Evolutionary conservation across 257 asterid genomes (phyloP), one percentile per base, ranked within the genome.

Genomic region (Solanum etuberosum): DNA sequence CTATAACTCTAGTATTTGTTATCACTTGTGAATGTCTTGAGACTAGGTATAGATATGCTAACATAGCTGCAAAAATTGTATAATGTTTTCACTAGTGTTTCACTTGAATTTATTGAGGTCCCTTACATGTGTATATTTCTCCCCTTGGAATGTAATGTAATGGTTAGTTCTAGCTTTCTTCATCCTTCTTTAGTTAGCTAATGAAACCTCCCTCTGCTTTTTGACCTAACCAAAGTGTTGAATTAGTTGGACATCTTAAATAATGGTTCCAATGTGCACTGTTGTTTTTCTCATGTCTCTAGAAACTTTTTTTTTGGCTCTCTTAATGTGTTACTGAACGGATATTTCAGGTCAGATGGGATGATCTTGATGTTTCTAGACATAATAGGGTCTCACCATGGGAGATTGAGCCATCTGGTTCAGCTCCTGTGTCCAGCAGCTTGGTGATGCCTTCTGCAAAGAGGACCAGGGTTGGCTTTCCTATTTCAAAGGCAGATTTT

Each of bases 321-420:
- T 48, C 43, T 31, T 20, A 48, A 81, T 9, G 70, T 31, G 43
- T 81, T 29, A 3, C 29, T 76, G 83, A 46, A 31, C 20, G 68
- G 31, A 20, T 81, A 48, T n/a, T 88, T 87, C 94, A 97, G 99
- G 99, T 97, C 73, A 92, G 98, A 89, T 96, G 98, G 99, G 99
- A 97, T 88, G 98, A 95, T 89, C 87, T 93, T 92, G 99, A 95
- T 88, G 92, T 90, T 29, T 91, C 93, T 85, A 92, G 95, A 32
- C 92, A 92, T 21, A 93, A 92, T 85, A 91, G 99, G 91, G 98
- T 97, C 43, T 97, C 99, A 40, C 99, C 99, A 31, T 97, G 99
- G 99, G 99, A 97, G 92, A 93, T 97, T 89, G 99, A 96, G 91
- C 94, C 92, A 74, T 89, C 94, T 63, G 91, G 98, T 86, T 86